Base-by-base conservation (phyloP, 2,329 filamentous ascomycete species). In the Trichoderma hamatum region DNA sequence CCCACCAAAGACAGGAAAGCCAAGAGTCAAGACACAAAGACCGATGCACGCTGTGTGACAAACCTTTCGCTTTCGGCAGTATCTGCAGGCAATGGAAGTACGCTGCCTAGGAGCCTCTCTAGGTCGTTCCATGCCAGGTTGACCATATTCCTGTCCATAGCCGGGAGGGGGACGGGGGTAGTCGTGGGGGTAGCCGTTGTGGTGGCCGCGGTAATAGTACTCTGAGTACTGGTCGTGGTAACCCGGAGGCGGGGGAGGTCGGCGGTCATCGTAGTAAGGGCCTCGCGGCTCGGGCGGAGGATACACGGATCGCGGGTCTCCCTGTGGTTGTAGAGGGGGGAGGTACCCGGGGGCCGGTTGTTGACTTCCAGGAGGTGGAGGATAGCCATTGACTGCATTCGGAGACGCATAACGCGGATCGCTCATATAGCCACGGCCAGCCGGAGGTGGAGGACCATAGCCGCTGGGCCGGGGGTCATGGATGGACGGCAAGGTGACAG, bases 61-160 rank as follows among this genome's bases (percentile, higher is more conserved):
- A 73, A 88, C 86, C 84, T 89, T 89, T 75, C 86, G 81, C 76
- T 88, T 87, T n/a, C 86, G 79, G 74, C 86, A 89, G 71, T 89
- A 89, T 66, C 84, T 82, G 75, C 86, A 89, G 4, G 86, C 86
- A 72, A 88, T 88, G 0, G 86, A 88, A 1, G 86, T 88, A 34
- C 86, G 80, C 75, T 88, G 86, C 26, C 86, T 80, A 1, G 86
- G 86, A 3, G 86, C 86, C 24, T 85, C 83, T 21, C 66, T 43
- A 14, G 21, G 80, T 77, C 43, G 80, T 77, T 32, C 77, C 24
- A 74, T 78, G 49, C 78, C 80, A 21, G 76, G 71, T 52, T 76
- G 76, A 7, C 72, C 78, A 62, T 80, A 81, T 21, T 80, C 80
- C 10, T 76, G 76, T 64, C 75, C 75, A 59, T 79, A 78, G 7